Evolutionary conservation across 1,139 yeast species (phyloP), one percentile per base, ranked within the genome.

Genomic region (Meyerozyma sp.): DNA sequence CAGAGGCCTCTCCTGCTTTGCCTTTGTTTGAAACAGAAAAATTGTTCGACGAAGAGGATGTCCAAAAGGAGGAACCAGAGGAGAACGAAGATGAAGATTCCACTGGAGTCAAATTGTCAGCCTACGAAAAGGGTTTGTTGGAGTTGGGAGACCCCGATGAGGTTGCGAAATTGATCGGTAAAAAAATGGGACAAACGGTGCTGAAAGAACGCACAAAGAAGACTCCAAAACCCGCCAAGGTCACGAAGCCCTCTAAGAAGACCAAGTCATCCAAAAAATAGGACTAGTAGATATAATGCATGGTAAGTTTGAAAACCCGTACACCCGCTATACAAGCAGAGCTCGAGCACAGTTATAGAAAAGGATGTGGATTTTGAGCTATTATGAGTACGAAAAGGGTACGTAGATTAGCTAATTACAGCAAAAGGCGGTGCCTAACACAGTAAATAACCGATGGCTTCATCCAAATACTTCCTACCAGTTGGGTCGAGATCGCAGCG

Each of bases 91-190:
- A 52, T 39, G 40, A 47, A 30, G 40, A 44, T 8, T 44, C 44
- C 27, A 64, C 52, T 36, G 58, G 64, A 39, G 67, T 69, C 44
- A 71, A 70, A 49, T 68, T 82, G 44, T 70, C 86, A 43, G 70
- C 77, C 26, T 86, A 85, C 63, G 95, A 88, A 56, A 76, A 75
- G 58, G 88, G 89, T 40, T 77, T 90, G 68, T 75, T 85, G 59
- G 96, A 89, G 67, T 79, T 90, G 62, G 83, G 79, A 51, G 85
- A 85, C 44, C 83, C 82, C 51, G 90, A 85, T 49, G 86, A 83
- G 43, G 79, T 74, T 45, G 59, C 70, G 28, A 68, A 70, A 55
- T 63, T 75, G 46, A 62, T 77, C 53, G 77, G 77, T 43, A 68
- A 67, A 53, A 69, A 70, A 50, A 57, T 64, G 47, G 40, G 37